These are phyloP conservation scores for Nothopassalora personata DNA, from an alignment of 2,329 filamentous ascomycete genomes.

Conservation along the genomic window DNA sequence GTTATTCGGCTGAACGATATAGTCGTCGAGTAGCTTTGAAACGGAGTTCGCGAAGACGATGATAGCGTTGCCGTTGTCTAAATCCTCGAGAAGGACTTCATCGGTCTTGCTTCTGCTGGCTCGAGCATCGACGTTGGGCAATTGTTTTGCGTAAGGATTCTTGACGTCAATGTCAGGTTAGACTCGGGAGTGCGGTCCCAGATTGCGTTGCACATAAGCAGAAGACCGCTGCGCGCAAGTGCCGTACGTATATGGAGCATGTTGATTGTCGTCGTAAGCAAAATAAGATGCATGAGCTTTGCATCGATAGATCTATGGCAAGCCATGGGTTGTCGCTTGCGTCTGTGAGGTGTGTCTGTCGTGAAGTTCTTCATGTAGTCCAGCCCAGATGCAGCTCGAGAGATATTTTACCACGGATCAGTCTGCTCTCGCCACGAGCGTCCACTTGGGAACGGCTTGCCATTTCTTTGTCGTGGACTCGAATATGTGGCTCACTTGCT, in stretches of 20 bases:
- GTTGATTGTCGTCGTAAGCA: slow-evolving; percentile 41
- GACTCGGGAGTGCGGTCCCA: slow-evolving; percentile 34
- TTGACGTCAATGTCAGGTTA: slow-evolving; percentile 36
- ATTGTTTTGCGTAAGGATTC: slow-evolving; percentile 38
- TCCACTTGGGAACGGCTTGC: slow-evolving; percentile 48
- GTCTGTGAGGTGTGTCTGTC: slow-evolving; percentile 15
- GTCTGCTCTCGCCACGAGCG: slow-evolving; percentile 47
- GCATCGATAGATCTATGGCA: slow-evolving; percentile 23
- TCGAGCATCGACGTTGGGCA: neutral
- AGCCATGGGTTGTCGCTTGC: slow-evolving; percentile 5
- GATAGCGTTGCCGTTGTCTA: slow-evolving; percentile 49
- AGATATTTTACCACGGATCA: slow-evolving; percentile 49
- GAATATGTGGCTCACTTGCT: slow-evolving; percentile 47
- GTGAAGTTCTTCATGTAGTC: slow-evolving; percentile 49
- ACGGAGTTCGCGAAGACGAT: slow-evolving; percentile 51
- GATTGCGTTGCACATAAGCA: slow-evolving; percentile 48
- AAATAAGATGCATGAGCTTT: slow-evolving; percentile 48
- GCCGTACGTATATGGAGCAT: slow-evolving; percentile 43
- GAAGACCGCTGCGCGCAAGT: slow-evolving; percentile 47
- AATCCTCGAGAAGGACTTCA: slow-evolving; percentile 15
- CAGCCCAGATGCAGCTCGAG: slow-evolving; percentile 46
- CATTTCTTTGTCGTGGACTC: slow-evolving; percentile 44
- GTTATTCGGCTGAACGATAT: slow-evolving; percentile 46
- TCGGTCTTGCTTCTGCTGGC: neutral
- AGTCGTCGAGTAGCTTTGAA: slow-evolving; percentile 45